Evolutionary conservation across 768 basidiomycete species (phyloP).

Genomic region (Tephrocybe sp.): DNA sequence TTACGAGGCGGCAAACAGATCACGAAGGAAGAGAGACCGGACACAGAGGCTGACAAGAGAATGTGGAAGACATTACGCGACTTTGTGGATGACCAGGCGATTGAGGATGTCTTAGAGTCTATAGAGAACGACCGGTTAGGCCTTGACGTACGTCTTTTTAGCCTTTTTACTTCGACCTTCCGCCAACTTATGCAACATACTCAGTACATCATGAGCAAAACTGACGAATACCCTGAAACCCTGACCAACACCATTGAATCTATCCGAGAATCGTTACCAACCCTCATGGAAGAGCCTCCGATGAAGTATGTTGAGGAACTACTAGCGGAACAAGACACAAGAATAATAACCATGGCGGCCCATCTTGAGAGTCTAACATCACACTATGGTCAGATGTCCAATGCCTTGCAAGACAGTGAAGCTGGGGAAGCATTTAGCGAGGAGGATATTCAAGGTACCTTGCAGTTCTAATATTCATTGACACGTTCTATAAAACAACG

Average conservation of each 20-base stretch:
- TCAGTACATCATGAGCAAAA: constrained; percentile 60
- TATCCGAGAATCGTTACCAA: constrained; percentile 53
- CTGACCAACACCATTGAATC: constrained; percentile 52
- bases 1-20: constrained; percentile 22
- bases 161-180: too few relatives aligned
- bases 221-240: constrained; percentile 66
- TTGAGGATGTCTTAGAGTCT: constrained; percentile 72
- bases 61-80: constrained; percentile 83
- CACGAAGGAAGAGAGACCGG: constrained; percentile 19
- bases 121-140: constrained; percentile 67
- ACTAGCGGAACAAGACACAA: constrained; percentile 53
- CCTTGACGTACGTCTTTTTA: constrained; percentile 64
- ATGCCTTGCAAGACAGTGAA: constrained; percentile 64
- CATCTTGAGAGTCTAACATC: constrained; percentile 68
- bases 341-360: constrained; percentile 65
- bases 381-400: constrained; percentile 78
- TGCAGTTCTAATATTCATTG: not conserved
- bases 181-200: not conserved
- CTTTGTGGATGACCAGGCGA: constrained; percentile 80
- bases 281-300: constrained; percentile 12
- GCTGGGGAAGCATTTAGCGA: constrained; percentile 65
- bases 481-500: not conserved
- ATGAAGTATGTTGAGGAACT: constrained; percentile 40
- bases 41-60: constrained; percentile 42
- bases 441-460: constrained; percentile 65